Evolutionary conservation across 305 asterid genomes (phyloP).

Genomic region (Coffea humblotiana): DNA sequence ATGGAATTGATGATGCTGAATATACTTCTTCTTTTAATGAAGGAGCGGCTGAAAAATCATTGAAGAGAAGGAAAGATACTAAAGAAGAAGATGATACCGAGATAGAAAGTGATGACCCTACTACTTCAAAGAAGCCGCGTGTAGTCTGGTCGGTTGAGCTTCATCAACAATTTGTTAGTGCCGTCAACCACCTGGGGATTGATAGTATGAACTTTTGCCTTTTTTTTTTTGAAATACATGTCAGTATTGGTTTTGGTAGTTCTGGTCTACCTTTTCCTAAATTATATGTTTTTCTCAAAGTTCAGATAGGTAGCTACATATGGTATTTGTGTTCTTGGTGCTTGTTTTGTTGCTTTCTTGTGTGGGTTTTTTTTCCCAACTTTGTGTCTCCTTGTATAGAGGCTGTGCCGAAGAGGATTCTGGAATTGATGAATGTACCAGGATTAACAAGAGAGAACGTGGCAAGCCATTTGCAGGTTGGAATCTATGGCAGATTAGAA

Average conservation of each 20-base stretch:
- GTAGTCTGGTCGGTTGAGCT: slow-evolving; percentile 96
- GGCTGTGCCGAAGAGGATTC: slow-evolving; percentile 88
- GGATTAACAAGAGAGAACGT: slow-evolving; percentile 87
- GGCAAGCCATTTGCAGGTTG: slow-evolving; percentile 90
- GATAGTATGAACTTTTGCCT: slow-evolving; percentile 57
- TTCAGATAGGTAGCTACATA: background rate
- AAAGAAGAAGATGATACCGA: slow-evolving; percentile 66
- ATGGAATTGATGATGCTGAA: slow-evolving; percentile 51
- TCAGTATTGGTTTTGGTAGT: background rate
- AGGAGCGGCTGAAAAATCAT: slow-evolving; percentile 47
- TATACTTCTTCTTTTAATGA: slow-evolving; percentile 57
- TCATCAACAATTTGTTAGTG: slow-evolving; percentile 82
- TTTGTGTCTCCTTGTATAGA: slow-evolving; percentile 41
- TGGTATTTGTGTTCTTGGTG: background rate
- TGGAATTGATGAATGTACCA: slow-evolving; percentile 85
- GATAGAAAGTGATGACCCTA: slow-evolving; percentile 60
- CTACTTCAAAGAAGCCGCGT: slow-evolving; percentile 72
- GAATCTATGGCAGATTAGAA: slow-evolving; percentile 15
- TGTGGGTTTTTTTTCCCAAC: background rate
- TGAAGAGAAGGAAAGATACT: slow-evolving; percentile 56
- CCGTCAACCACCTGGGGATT: slow-evolving; percentile 84
- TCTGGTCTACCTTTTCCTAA: background rate
- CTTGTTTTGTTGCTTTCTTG: background rate
- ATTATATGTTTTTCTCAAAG: background rate
- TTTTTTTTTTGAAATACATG: background rate